Conservation (phyloP, 1,284 basidiomycete species). For the Kwoniella shivajii region DNA sequence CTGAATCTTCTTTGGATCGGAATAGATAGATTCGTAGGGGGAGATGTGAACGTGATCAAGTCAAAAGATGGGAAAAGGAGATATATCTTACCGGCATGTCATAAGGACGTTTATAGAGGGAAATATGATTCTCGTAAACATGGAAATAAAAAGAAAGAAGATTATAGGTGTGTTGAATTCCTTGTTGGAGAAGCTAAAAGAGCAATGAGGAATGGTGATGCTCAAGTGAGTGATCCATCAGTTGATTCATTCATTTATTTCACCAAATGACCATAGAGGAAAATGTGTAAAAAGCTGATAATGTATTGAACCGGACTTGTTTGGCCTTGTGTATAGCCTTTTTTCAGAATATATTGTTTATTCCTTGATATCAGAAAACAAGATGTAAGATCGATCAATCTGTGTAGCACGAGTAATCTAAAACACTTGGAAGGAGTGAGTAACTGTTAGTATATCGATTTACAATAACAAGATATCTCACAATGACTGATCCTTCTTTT, state of each 20-base stretch:
- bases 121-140: not conserved
- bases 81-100: conserved; percentile 16
- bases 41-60: conserved; percentile 5
- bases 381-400: not conserved
- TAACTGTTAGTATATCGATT: not conserved
- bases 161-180: conserved; percentile 8
- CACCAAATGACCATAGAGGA: no score
- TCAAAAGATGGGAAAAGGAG: conserved; percentile 1
- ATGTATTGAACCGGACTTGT: no score
- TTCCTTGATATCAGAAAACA: not conserved
- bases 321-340: conserved; percentile 7
- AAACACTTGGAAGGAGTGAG: conserved; percentile 18
- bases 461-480: not conserved
- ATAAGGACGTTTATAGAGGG: conserved; percentile 9
- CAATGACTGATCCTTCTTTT: not conserved
- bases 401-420: not conserved
- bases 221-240: conserved; percentile 5
- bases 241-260: not conserved
- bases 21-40: conserved; percentile 12
- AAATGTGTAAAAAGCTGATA: conserved; percentile 11
- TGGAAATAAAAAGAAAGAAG: conserved; percentile 4
- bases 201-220: conserved; percentile 11
- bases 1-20: not conserved
- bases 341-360: not conserved
- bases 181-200: conserved; percentile 7